A percentile compares a stretch with the other conserved stretches of the same genome.
Evolutionary conservation across 495 filamentous ascomycete species (phyloP).

Genomic region (Sordaria brevicollis): DNA sequence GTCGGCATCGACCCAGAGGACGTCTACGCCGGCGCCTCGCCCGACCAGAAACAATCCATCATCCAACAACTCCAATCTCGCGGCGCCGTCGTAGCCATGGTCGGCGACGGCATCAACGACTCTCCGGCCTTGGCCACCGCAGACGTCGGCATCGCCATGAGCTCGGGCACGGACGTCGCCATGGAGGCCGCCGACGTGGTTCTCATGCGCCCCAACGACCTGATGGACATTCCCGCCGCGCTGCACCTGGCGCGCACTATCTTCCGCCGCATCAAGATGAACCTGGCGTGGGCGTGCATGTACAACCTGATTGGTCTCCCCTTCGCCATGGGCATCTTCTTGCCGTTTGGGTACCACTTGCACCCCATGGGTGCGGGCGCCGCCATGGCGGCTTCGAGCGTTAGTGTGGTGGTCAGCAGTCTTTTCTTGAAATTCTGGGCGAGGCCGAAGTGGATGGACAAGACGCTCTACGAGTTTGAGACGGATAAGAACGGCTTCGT

Average conservation of each 20-base stretch:
- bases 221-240: conserved; percentile 82
- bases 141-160: conserved; percentile 84
- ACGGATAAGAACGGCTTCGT: not conserved
- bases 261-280: conserved; percentile 87
- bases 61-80: conserved; percentile 60
- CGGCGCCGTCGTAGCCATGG: conserved; percentile 84
- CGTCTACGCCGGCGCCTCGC: conserved; percentile 74
- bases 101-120: conserved; percentile 98
- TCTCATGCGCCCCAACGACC: conserved; percentile 83
- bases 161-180: conserved; percentile 89
- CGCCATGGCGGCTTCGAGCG: conserved; percentile 86
- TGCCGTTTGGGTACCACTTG: conserved; percentile 77
- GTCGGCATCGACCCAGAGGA: conserved; percentile 69
- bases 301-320: conserved; percentile 92
- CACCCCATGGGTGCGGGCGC: conserved; percentile 92
- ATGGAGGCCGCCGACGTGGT: conserved; percentile 97
- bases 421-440: conserved; percentile 81
- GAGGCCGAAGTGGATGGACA: conserved; percentile 81
- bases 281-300: conserved; percentile 79
- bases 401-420: conserved; percentile 80
- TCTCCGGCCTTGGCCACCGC: conserved; percentile 91
- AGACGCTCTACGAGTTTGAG: conserved; percentile 39
- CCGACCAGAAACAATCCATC: conserved; percentile 79
- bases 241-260: conserved; percentile 75
- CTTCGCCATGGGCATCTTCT: conserved; percentile 91